A percentile compares a stretch with the other conserved stretches of the same genome.
Conservation (phyloP, 345 rosid genomes). For the Limnanthes douglasii region DNA sequence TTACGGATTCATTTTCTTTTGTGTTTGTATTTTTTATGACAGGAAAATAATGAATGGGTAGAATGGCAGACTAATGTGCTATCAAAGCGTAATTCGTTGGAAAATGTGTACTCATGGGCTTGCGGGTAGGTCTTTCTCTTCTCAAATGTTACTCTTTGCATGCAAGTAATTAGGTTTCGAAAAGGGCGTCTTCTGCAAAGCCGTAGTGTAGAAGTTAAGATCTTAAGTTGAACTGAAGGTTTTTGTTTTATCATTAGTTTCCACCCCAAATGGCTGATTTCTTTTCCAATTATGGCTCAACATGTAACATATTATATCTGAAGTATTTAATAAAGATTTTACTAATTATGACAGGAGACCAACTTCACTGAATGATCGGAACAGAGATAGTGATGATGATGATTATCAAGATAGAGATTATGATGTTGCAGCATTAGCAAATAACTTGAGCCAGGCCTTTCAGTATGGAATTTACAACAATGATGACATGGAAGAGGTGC, state of each 20-base stretch:
- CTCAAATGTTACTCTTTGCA: too few relatives aligned
- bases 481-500: slow-evolving; percentile 75
- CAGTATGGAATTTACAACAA: slow-evolving; percentile 74
- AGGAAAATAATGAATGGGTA: slow-evolving; percentile 62
- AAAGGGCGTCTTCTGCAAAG: too few relatives aligned
- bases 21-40: too few relatives aligned
- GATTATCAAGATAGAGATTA: slow-evolving; percentile 93
- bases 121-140: slow-evolving; percentile 68
- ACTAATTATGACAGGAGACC: slow-evolving; percentile 56
- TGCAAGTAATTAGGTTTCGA: too few relatives aligned
- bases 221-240: too few relatives aligned
- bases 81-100: slow-evolving; percentile 64
- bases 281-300: too few relatives aligned
- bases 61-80: slow-evolving; percentile 64
- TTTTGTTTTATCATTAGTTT: too few relatives aligned
- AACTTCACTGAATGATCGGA: slow-evolving; percentile 63
- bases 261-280: too few relatives aligned
- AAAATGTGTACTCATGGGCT: slow-evolving; percentile 78
- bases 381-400: slow-evolving; percentile 85
- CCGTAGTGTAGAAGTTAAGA: too few relatives aligned
- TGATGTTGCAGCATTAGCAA: slow-evolving; percentile 89
- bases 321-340: too few relatives aligned
- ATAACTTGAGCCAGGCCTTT: slow-evolving; percentile 84
- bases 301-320: too few relatives aligned
- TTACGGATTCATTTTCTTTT: too few relatives aligned